Percentiles rank a stretch among this genome's conserved stretches.
These are phyloP conservation scores for Salvia splendens DNA, from an alignment of 257 asterid species.

Conservation along the genomic window DNA sequence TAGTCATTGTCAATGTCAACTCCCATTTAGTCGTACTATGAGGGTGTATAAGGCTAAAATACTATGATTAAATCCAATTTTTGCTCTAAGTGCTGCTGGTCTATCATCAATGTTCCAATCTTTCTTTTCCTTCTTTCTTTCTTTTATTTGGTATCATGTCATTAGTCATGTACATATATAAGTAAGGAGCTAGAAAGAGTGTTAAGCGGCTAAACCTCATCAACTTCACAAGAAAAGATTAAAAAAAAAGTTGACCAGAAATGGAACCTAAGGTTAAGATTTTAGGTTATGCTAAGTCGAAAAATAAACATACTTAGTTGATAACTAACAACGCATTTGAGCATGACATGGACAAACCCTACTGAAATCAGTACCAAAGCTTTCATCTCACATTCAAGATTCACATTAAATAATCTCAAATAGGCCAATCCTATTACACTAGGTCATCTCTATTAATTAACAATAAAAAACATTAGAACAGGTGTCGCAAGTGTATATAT, in stretches of 20 bases:
- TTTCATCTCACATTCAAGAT: slow-evolving; percentile 5
- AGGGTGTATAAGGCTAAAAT: not conserved
- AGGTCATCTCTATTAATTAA: slow-evolving; percentile 13
- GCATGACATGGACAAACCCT: slow-evolving; percentile 12
- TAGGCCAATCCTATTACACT: not conserved
- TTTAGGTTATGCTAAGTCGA: not conserved
- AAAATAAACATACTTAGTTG: not conserved
- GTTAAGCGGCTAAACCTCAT: not conserved
- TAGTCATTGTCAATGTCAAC: not conserved
- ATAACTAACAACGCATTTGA: not conserved
- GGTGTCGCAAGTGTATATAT: not conserved
- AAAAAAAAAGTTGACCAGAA: not conserved
- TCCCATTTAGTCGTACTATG: not conserved
- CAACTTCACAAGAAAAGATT: slow-evolving; percentile 8
- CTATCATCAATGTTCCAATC: not conserved
- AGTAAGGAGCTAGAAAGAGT: not conserved
- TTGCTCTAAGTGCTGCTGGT: not conserved
- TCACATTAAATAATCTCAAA: not conserved
- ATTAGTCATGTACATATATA: not conserved
- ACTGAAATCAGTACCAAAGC: not conserved
- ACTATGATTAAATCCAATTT: not conserved
- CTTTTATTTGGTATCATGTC: not conserved
- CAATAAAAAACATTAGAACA: slow-evolving; percentile 2
- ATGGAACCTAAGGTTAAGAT: slow-evolving; percentile 14
- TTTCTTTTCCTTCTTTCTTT: not conserved